Conservation (phyloP, 2,329 filamentous ascomycete genomes). For the Sarocladium strictum region DNA sequence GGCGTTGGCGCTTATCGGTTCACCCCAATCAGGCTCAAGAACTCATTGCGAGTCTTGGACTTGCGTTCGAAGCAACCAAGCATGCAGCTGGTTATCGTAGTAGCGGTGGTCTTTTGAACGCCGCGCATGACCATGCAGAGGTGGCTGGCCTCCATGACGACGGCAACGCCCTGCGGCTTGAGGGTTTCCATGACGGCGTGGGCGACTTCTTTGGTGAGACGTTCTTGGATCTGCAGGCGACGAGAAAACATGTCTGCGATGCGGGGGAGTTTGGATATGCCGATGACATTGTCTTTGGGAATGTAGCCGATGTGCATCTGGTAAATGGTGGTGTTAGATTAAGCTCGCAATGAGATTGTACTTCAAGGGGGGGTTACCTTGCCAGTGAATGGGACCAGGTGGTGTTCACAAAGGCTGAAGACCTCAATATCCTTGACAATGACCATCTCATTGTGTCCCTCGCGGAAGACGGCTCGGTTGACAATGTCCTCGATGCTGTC, state of each 20-base stretch:
- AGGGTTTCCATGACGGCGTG: slow-evolving; percentile 89
- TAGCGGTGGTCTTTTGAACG: slow-evolving; percentile 84
- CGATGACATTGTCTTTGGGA: slow-evolving; percentile 82
- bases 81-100: slow-evolving; percentile 93
- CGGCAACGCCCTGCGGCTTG: slow-evolving; percentile 88
- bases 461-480: slow-evolving; percentile 90
- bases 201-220: slow-evolving; percentile 92
- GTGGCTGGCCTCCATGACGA: slow-evolving; percentile 96
- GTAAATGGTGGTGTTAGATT: not conserved
- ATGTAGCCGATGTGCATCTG: slow-evolving; percentile 99
- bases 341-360: too few species aligned
- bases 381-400: slow-evolving; percentile 91
- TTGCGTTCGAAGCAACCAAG: slow-evolving; percentile 91
- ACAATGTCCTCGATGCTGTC: slow-evolving; percentile 88
- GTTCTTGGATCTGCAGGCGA: slow-evolving; percentile 90
- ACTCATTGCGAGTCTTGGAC: slow-evolving; percentile 93
- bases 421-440: slow-evolving; percentile 90
- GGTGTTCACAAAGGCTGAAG: slow-evolving; percentile 92
- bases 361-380: slow-evolving; percentile 60
- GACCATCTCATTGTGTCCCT: slow-evolving; percentile 94
- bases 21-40: slow-evolving; percentile 71
- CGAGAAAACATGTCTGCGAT: slow-evolving; percentile 97
- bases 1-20: too few species aligned
- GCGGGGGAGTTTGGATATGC: slow-evolving; percentile 89
- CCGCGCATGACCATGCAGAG: slow-evolving; percentile 99